Conservation (phyloP, 2,329 filamentous ascomycete genomes). For the Hypoxylon sp. region DNA sequence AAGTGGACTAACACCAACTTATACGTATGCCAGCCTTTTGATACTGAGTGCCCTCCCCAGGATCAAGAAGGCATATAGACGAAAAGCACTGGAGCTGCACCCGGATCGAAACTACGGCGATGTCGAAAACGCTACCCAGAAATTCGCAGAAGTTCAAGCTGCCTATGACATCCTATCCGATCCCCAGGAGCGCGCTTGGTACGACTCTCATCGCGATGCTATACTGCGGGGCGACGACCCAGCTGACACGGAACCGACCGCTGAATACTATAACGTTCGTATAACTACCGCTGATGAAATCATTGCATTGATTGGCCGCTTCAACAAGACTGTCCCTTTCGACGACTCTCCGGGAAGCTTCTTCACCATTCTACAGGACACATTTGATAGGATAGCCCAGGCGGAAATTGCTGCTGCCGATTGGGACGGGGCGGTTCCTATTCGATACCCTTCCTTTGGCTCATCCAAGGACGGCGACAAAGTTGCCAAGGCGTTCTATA, state of each 20-base stretch:
- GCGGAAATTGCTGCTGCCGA: constrained; percentile 85
- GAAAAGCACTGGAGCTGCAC: constrained; percentile 91
- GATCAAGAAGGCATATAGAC: constrained; percentile 93
- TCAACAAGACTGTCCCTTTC: constrained; percentile 83
- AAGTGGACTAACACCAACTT: constrained; percentile 50
- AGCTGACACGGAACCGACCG: constrained; percentile 63
- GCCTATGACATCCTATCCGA: constrained; percentile 98
- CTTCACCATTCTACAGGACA: constrained; percentile 82
- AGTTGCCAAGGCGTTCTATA: constrained; percentile 85
- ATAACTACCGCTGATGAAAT: constrained; percentile 88
- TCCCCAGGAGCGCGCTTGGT: constrained; percentile 96
- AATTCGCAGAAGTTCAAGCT: constrained; percentile 92
- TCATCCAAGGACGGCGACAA: constrained; percentile 79
- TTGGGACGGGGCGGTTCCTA: constrained; percentile 72
- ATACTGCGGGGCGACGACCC: constrained; percentile 79
- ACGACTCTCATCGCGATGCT: constrained; percentile 91
- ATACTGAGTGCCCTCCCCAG: constrained; percentile 59
- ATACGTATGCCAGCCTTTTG: constrained; percentile 4
- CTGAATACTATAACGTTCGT: constrained; percentile 76
- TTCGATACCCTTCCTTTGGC: constrained; percentile 87
- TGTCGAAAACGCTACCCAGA: constrained; percentile 83
- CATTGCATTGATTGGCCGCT: constrained; percentile 81
- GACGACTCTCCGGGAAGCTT: constrained; percentile 86
- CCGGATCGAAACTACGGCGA: constrained; percentile 94
- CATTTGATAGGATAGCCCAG: constrained; percentile 82